Conservation (phyloP, 805 yeast species). For the Candida mattraensis region DNA sequence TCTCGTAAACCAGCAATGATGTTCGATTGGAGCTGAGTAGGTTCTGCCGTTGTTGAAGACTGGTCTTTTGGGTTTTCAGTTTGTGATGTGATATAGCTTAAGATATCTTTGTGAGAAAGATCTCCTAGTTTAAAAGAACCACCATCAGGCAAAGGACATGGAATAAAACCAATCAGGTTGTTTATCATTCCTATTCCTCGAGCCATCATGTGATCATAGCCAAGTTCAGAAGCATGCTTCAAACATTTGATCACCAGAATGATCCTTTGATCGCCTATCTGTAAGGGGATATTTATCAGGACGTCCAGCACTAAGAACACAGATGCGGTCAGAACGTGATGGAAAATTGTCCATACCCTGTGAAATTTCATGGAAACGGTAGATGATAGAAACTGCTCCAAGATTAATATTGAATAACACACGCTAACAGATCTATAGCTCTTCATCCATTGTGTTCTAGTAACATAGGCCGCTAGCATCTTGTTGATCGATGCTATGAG, state of each 20-base stretch:
- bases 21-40: no score
- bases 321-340: slow-evolving; percentile 4
- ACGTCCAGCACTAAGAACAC: slow-evolving; percentile 4
- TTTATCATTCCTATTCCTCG: slow-evolving; percentile 4
- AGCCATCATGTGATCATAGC: slow-evolving; percentile 5
- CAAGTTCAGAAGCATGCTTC: slow-evolving; percentile 1
- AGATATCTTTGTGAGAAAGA: no score
- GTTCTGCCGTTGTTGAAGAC: no score
- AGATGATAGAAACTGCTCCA: slow-evolving; percentile 4
- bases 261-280: slow-evolving; percentile 4
- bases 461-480: background rate
- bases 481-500: slow-evolving; percentile 3
- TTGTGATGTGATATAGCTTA: no score
- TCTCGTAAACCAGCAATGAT: no score
- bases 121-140: no score
- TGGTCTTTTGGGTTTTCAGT: no score
- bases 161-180: slow-evolving; percentile 2
- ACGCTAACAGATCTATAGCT: slow-evolving; percentile 2
- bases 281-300: slow-evolving; percentile 5
- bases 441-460: slow-evolving; percentile 6
- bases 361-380: slow-evolving; percentile 1
- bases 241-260: slow-evolving; percentile 4
- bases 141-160: slow-evolving; percentile 1
- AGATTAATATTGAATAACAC: slow-evolving; percentile 3
- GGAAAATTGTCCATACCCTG: slow-evolving; percentile 3